Base-by-base conservation (phyloP, 345 rosid species). In the Populus ilicifolia region DNA sequence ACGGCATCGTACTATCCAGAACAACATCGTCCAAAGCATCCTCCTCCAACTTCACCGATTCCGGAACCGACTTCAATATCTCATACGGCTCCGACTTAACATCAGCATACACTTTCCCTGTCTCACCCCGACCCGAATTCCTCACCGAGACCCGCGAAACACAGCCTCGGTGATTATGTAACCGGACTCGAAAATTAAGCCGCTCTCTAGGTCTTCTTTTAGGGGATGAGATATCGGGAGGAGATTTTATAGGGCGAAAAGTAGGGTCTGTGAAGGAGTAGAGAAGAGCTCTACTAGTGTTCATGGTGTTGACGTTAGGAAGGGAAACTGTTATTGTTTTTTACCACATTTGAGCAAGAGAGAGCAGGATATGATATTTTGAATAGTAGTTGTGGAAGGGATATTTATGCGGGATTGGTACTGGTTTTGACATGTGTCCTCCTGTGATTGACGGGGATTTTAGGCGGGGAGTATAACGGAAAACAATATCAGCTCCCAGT, bases 351-450 rank as follows among this genome's bases (percentile, higher is more conserved):
- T 8, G 33, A 2, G 35, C 20, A 36, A 2, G 67, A 44, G 50
- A 25, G 59, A 25, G 2, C 9, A 41, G 8, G 78, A 70, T 50
- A 52, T 75, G 44, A 41, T 41, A 41, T 25, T 9, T 11, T 18
- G 18, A 6, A 16, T 69, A 48, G 59, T 38, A n/a, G 30, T 44
- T 67, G 80, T 48, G 76, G 59, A 74, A 23, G 81, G 62, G 87
- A 88, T 87, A 56, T 74, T 84, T 82, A 38, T 29, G 11, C 68
- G 79, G 82, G 78, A 83, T 59, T 90, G 97, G 97, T 79, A 41
- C 56, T 62, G 14, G 70, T 80, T 56, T 48, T 1, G 80, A 88
- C 98, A 89, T 89, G 92, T 91, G 97, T 79, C 75, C 41, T 18
- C 0, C 4, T 27, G 5, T 27, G 10, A 7, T 4, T 77, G 68